phyloP scores from a whole-genome alignment of 768 basidiomycete genomes.

The Tephrocybe sp. region DNA sequence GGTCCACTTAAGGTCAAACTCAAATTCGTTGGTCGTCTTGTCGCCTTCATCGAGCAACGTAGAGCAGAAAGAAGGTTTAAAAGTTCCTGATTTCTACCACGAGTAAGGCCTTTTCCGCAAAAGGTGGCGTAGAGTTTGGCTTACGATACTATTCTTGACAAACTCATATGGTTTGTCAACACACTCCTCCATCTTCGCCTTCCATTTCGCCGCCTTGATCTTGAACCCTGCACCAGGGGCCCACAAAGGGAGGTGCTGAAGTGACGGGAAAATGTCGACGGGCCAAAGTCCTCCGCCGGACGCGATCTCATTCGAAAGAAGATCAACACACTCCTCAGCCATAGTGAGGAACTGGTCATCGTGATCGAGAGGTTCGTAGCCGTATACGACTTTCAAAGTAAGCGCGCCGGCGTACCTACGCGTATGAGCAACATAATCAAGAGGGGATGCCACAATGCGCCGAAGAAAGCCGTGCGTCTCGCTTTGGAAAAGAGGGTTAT shows the following conservation, averaged over 20 bases:
- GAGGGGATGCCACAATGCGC: slow-evolving; percentile 47
- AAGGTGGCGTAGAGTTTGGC: slow-evolving; percentile 16
- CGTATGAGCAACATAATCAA: slow-evolving; percentile 34
- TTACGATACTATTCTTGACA: slow-evolving; percentile 58
- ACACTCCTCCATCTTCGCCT: slow-evolving; percentile 60
- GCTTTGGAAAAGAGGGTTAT: slow-evolving; percentile 56
- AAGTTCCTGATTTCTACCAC: slow-evolving; percentile 39
- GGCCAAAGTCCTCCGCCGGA: slow-evolving; percentile 49
- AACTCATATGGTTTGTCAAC: slow-evolving; percentile 63
- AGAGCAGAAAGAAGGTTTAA: slow-evolving; percentile 43
- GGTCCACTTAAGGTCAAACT: slow-evolving; percentile 76
- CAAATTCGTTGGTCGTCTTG: slow-evolving; percentile 41
- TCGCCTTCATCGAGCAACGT: slow-evolving; percentile 55
- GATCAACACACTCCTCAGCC: slow-evolving; percentile 42
- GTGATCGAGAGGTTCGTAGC: slow-evolving; percentile 44
- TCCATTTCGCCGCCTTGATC: slow-evolving; percentile 60
- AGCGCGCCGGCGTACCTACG: slow-evolving; percentile 59
- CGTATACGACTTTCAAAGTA: slow-evolving; percentile 61
- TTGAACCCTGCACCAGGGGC: slow-evolving; percentile 70
- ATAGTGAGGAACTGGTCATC: slow-evolving; percentile 38
- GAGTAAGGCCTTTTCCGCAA: slow-evolving; percentile 6
- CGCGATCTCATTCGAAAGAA: slow-evolving; percentile 42
- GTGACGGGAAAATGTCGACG: slow-evolving; percentile 45
- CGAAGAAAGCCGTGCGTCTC: slow-evolving; percentile 60
- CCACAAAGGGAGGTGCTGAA: slow-evolving; percentile 64